These are phyloP conservation scores for Tagetes patula DNA, from an alignment of 129 eudicot species.

Conservation along the genomic window DNA sequence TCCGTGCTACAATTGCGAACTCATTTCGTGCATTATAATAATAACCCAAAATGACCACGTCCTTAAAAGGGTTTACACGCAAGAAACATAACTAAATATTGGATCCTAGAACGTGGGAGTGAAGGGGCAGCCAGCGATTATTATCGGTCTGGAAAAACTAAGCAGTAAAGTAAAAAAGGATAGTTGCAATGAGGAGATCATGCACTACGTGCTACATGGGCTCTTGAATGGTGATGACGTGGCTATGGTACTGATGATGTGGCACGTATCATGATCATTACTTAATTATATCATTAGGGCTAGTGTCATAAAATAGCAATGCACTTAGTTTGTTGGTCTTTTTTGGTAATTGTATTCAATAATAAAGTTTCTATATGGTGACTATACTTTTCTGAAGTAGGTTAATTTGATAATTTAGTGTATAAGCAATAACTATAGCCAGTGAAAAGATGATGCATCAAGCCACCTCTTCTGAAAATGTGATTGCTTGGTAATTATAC, in stretches of 20 bases:
- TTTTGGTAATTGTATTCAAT: not conserved
- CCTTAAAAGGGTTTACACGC: too few species aligned
- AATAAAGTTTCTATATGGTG: not conserved
- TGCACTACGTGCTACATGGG: too few species aligned
- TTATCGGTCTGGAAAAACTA: too few species aligned
- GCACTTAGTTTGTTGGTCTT: not conserved
- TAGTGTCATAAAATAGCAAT: not conserved
- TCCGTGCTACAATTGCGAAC: slow-evolving; percentile 1
- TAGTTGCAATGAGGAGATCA: too few species aligned
- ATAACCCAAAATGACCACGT: too few species aligned
- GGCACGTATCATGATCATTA: not conserved
- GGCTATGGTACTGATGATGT: too few species aligned
- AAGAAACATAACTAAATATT: too few species aligned
- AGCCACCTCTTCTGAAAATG: not conserved
- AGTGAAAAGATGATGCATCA: not conserved
- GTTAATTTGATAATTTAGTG: not conserved
- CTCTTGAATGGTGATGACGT: too few species aligned
- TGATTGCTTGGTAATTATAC: not conserved
- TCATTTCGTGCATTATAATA: too few species aligned
- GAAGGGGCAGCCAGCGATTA: too few species aligned
- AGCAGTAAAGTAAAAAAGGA: too few species aligned
- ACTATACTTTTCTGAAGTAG: not conserved
- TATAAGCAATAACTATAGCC: not conserved
- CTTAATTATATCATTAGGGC: not conserved
- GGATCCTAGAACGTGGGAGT: too few species aligned